Evolutionary conservation across 2,329 filamentous ascomycete genomes (phyloP), one percentile per base, ranked within the genome.

Genomic region (Aspergillus vadensis): DNA sequence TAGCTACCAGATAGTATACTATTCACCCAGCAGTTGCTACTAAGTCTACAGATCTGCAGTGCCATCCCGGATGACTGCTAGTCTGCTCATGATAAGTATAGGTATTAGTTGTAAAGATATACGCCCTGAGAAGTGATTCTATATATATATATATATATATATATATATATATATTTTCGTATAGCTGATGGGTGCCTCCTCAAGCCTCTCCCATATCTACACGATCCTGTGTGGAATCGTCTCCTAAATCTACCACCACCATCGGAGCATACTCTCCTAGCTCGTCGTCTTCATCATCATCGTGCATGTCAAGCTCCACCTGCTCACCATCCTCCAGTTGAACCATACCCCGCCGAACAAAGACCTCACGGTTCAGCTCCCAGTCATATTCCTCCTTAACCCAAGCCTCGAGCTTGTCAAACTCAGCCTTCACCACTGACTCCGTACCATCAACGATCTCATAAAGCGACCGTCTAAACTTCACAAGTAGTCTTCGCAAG

Each of bases 211-310:
- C 25, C 10, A 27, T 19, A 55, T 55, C 39, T 8, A 47, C 41
- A 62, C 53, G 27, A 55, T 39, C 38, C 8, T 27, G 32, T 6
- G 36, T 27, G 36, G 36, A 52, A n/a, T 57, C 61, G 32, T 69
- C 71, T 15, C 62, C 74, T 48, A 77, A 57, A 61, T 88, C 83
- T 19, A 89, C 85, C 32, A 89, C 85, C 32, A 89, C 73, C 39
- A 83, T 76, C 19, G 86, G 86, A 30, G 86, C 86, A 78, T 86
- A 88, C 65, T 89, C 86, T 10, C 86, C 86, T 12, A 80, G 82
- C 72, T 88, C 86, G 54, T 88, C 86, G 19, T 88, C 85, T 67
- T 85, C 85, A 55, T 88, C 85, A 67, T 85, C 84, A 48, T 87
- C 85, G 41, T 77, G 76, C 63, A 84, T 74, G 19, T 86, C 84